Conservation (phyloP, 805 yeast genomes). For the Barnettozyma californica region DNA sequence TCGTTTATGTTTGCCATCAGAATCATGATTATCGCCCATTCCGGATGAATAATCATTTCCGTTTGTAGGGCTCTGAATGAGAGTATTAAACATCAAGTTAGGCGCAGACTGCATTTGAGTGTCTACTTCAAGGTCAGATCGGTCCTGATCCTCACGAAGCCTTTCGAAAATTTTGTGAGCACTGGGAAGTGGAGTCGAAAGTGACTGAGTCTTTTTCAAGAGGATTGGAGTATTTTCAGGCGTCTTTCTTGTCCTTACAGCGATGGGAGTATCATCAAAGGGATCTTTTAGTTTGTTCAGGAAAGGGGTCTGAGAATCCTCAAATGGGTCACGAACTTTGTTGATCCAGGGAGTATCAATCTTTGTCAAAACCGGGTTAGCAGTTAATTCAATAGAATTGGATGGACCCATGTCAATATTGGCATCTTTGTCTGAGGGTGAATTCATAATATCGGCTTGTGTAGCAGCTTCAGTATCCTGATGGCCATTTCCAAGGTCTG, state of each 20-base stretch:
- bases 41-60: neutral
- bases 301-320: conserved; percentile 21
- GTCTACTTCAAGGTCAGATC: conserved; percentile 18
- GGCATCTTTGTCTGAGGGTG: neutral
- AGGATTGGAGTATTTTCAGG: conserved; percentile 10
- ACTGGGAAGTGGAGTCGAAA: conserved; percentile 8
- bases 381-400: neutral
- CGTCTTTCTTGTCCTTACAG: conserved; percentile 12
- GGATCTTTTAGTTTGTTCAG: conserved; percentile 32
- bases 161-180: conserved; percentile 18
- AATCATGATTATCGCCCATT: neutral
- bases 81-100: conserved; percentile 10
- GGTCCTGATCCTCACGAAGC: conserved; percentile 18
- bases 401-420: neutral
- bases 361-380: neutral
- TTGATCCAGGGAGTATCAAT: conserved; percentile 18
- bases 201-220: neutral
- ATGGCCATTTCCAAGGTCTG: neutral
- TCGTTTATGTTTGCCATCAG: neutral
- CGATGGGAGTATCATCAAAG: conserved; percentile 27
- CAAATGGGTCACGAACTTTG: conserved; percentile 30
- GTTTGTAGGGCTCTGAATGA: conserved; percentile 4
- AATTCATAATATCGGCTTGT: neutral
- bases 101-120: conserved; percentile 20
- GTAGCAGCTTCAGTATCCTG: neutral